Evolutionary conservation across 179 eudicot genomes (phyloP).

Genomic region (Beta macrorhiza): DNA sequence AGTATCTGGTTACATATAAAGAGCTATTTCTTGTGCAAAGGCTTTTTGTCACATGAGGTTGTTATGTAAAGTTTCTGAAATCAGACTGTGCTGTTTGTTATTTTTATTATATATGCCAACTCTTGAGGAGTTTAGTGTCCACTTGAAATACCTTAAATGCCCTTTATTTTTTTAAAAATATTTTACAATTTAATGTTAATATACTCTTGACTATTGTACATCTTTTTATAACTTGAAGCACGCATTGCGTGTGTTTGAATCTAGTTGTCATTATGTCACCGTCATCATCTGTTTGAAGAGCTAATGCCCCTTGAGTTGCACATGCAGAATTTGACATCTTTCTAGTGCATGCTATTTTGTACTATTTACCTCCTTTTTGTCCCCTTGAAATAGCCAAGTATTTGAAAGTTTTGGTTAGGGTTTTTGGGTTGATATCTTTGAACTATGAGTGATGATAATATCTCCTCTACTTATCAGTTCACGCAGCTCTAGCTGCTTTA

Average conservation of each 20-base stretch:
- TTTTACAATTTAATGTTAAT: no score
- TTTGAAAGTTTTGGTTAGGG: no score
- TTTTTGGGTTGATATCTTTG: not conserved
- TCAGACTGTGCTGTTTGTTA: not conserved
- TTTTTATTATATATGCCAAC: no score
- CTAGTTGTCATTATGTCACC: not conserved
- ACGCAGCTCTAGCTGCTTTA: not conserved
- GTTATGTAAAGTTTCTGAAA: not conserved
- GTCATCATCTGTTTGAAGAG: not conserved
- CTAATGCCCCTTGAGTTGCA: not conserved
- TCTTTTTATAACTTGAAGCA: no score
- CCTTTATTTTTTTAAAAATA: no score
- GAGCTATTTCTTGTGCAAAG: not conserved
- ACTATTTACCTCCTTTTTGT: no score
- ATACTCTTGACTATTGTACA: no score
- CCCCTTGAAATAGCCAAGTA: no score
- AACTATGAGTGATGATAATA: not conserved
- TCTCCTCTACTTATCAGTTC: not conserved
- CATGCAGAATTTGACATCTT: not conserved
- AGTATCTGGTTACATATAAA: not conserved
- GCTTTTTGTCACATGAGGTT: not conserved
- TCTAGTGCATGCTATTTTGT: no score
- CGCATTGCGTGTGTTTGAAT: no score
- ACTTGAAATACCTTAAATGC: no score
- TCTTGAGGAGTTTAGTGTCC: no score